Percentiles rank a stretch among this genome's conserved stretches.
Conservation (phyloP, 2,329 filamentous ascomycete species). For the Penicillium sp. region DNA sequence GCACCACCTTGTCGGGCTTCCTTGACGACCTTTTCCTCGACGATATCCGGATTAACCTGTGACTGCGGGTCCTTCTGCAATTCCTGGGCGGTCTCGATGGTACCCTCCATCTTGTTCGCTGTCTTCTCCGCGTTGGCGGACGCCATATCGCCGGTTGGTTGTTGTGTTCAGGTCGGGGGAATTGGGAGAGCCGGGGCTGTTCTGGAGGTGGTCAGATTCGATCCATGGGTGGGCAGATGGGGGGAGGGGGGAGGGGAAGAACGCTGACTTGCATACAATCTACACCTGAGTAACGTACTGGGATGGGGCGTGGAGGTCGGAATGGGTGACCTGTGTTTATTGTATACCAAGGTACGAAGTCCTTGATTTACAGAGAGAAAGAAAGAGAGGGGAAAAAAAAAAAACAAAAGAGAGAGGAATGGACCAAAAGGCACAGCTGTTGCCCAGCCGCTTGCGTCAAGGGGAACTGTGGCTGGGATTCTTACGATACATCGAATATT, state of each 20-base stretch:
- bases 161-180: neutral
- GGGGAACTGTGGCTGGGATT: conserved; percentile 22
- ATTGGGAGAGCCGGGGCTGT: neutral
- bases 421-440: conserved; percentile 12
- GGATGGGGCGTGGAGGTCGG: neutral
- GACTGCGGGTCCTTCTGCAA: conserved; percentile 60
- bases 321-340: neutral
- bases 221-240: neutral
- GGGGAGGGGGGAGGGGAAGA: neutral
- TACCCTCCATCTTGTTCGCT: conserved; percentile 81
- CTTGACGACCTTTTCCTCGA: conserved; percentile 70
- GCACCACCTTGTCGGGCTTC: conserved; percentile 78
- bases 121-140: conserved; percentile 38
- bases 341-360: neutral
- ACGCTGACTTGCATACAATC: neutral
- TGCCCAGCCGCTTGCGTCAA: conserved; percentile 32
- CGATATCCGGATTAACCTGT: conserved; percentile 66
- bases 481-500: conserved; percentile 3
- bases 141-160: conserved; percentile 29
- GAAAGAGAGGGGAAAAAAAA: neutral
- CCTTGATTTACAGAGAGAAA: neutral
- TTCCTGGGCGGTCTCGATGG: conserved; percentile 68
- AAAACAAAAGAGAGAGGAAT: conserved; percentile 11
- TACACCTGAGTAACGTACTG: neutral
- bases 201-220: neutral